Percentiles rank a stretch among this genome's conserved stretches.
These are phyloP conservation scores for Pseudozyma sp. DNA, from an alignment of 1,284 basidiomycete genomes.

Conservation along the genomic window DNA sequence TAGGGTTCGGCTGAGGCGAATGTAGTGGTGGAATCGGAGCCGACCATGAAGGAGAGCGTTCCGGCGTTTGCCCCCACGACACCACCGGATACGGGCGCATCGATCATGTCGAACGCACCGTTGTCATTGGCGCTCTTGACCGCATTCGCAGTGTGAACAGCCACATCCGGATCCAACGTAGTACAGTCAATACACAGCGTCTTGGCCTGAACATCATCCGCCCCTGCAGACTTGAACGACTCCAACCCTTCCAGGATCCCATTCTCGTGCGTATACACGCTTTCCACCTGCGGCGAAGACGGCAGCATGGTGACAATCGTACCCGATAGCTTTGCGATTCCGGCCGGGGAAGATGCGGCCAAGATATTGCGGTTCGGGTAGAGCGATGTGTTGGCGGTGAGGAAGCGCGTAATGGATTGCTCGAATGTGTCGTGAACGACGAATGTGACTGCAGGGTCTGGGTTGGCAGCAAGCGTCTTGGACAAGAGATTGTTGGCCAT, in stretches of 20 bases:
- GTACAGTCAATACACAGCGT: constrained; percentile 88
- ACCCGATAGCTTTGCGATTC: constrained; percentile 72
- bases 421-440: constrained; percentile 59
- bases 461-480: constrained; percentile 51
- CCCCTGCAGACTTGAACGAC: constrained; percentile 11
- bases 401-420: constrained; percentile 61
- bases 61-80: constrained; percentile 81
- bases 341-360: constrained; percentile 66
- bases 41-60: constrained; percentile 89
- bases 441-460: constrained; percentile 45
- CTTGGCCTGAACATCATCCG: constrained; percentile 17
- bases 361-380: constrained; percentile 62
- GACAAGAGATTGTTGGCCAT: constrained; percentile 61
- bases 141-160: constrained; percentile 75
- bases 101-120: constrained; percentile 75
- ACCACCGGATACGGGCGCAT: constrained; percentile 92
- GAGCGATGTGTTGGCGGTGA: constrained; percentile 54
- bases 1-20: constrained; percentile 75
- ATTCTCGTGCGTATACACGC: constrained; percentile 75
- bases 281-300: constrained; percentile 81
- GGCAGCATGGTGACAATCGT: constrained; percentile 87
- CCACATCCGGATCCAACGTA: constrained; percentile 82
- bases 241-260: constrained; percentile 69
- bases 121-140: constrained; percentile 72
- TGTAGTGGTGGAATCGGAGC: constrained; percentile 75